Evolutionary conservation across 306 rosid species (phyloP).

Genomic region (Clitoria ternatea): DNA sequence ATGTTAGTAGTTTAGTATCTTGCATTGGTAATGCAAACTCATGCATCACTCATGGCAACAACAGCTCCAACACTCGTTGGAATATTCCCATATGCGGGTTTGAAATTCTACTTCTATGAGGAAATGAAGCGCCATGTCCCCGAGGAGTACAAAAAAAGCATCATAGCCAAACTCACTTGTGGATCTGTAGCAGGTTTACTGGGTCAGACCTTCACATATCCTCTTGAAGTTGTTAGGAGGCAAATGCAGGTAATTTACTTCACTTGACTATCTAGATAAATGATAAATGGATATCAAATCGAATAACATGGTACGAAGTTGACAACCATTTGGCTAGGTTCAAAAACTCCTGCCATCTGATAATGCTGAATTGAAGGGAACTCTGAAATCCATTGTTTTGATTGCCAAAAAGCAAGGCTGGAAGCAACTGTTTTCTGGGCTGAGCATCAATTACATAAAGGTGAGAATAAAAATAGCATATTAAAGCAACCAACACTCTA

Average conservation of each 20-base stretch:
- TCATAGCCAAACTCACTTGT: slow-evolving; percentile 73
- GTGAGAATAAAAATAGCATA: slow-evolving; percentile 34
- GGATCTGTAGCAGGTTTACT: slow-evolving; percentile 94
- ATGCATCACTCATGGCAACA: slow-evolving; percentile 25
- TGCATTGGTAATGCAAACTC: slow-evolving; percentile 25
- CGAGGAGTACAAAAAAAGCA: slow-evolving; percentile 61
- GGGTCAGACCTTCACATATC: slow-evolving; percentile 94
- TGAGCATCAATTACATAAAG: slow-evolving; percentile 94
- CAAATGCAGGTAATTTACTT: slow-evolving; percentile 83
- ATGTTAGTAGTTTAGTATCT: slow-evolving; percentile 1
- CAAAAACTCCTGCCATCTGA: slow-evolving; percentile 53
- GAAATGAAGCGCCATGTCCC: slow-evolving; percentile 94
- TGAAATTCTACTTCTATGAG: slow-evolving; percentile 92
- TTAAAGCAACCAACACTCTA: background rate
- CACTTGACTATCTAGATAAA: slow-evolving; percentile 2
- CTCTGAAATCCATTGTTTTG: slow-evolving; percentile 56
- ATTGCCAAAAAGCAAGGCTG: slow-evolving; percentile 84
- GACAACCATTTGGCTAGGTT: slow-evolving; percentile 48
- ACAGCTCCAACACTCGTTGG: slow-evolving; percentile 95
- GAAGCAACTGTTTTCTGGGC: slow-evolving; percentile 88
- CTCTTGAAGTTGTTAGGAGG: slow-evolving; percentile 96
- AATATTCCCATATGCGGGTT: slow-evolving; percentile 95
- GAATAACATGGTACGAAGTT: slow-evolving; percentile 6
- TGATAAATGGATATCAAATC: slow-evolving; percentile 3
- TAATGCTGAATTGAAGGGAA: slow-evolving; percentile 64